These are phyloP conservation scores for Pseudozyma pruni DNA, from an alignment of 1,284 basidiomycete species.

Conservation along the genomic window DNA sequence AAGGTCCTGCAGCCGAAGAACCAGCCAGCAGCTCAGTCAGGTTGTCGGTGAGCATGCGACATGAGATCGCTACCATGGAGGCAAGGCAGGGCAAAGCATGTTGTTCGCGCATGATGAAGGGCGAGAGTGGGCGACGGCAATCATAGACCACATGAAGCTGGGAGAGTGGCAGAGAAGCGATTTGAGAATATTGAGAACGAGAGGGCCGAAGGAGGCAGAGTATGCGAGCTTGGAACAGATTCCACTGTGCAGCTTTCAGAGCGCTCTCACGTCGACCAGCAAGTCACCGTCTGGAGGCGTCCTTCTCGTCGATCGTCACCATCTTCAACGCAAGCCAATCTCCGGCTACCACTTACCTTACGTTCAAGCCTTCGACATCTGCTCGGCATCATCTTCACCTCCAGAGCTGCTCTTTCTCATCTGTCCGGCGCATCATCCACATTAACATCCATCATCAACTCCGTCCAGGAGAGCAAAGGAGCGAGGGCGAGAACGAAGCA, in stretches of 20 bases:
- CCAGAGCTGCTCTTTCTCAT: background rate
- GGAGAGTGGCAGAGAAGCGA: background rate
- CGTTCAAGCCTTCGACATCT: background rate
- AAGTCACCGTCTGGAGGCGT: background rate
- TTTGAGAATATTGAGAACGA: background rate
- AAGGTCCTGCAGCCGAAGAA: too few relatives aligned
- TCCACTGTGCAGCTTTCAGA: constrained; percentile 23
- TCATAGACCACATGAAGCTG: background rate
- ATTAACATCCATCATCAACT: background rate
- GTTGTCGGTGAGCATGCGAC: too few relatives aligned
- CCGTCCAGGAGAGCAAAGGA: background rate
- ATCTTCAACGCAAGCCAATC: background rate
- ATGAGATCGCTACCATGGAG: too few relatives aligned
- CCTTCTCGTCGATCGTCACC: constrained; percentile 2
- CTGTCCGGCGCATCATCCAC: background rate
- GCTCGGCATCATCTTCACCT: background rate
- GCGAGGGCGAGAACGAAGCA: constrained; percentile 8
- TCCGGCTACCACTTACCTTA: background rate
- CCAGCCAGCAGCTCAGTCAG: too few relatives aligned
- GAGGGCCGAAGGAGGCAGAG: constrained; percentile 1
- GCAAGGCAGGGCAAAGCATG: too few relatives aligned
- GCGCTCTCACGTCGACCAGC: background rate
- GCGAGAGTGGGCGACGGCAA: too few relatives aligned
- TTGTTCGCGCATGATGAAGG: too few relatives aligned
- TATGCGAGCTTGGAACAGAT: constrained; percentile 25